A percentile compares a stretch with the other conserved stretches of the same genome.
Conservation (phyloP, 2,329 filamentous ascomycete genomes). For the Ascochyta viciae-villosae region DNA sequence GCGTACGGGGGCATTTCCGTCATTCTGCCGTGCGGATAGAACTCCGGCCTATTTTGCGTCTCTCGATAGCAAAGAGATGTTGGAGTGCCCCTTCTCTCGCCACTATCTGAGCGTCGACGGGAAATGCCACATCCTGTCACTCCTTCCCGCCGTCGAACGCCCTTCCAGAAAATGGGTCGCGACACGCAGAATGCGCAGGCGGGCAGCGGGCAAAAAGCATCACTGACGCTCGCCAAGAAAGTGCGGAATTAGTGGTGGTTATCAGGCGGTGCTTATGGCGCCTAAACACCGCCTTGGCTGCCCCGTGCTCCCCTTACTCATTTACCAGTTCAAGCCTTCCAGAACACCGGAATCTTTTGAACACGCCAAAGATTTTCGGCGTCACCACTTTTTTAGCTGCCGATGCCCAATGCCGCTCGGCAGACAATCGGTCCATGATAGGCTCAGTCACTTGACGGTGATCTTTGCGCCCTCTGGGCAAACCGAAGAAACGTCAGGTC, state of each 20-base stretch:
- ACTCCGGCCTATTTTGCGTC: conserved; percentile 11
- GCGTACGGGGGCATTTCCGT: conserved; percentile 9
- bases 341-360: conserved; percentile 18
- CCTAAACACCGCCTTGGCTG: conserved; percentile 6
- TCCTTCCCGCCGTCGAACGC: conserved; percentile 6
- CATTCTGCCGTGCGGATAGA: conserved; percentile 4
- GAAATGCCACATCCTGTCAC: background rate
- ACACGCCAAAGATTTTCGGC: conserved; percentile 15
- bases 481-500: conserved; percentile 19
- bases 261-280: conserved; percentile 1
- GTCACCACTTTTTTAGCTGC: conserved; percentile 17
- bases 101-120: conserved; percentile 7
- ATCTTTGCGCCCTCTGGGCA: conserved; percentile 7
- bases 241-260: conserved; percentile 6
- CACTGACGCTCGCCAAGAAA: conserved; percentile 1
- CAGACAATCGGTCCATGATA: conserved; percentile 25
- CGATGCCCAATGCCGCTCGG: conserved; percentile 27
- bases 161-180: conserved; percentile 4
- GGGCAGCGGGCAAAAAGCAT: background rate
- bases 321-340: conserved; percentile 18
- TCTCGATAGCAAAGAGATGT: background rate
- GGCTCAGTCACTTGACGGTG: conserved; percentile 5
- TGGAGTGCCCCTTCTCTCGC: conserved; percentile 3
- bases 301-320: conserved; percentile 12
- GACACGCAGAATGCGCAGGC: background rate